These are phyloP conservation scores for Pythium insidiosum DNA, from an alignment of 352 stramenopile species.

Conservation along the genomic window DNA sequence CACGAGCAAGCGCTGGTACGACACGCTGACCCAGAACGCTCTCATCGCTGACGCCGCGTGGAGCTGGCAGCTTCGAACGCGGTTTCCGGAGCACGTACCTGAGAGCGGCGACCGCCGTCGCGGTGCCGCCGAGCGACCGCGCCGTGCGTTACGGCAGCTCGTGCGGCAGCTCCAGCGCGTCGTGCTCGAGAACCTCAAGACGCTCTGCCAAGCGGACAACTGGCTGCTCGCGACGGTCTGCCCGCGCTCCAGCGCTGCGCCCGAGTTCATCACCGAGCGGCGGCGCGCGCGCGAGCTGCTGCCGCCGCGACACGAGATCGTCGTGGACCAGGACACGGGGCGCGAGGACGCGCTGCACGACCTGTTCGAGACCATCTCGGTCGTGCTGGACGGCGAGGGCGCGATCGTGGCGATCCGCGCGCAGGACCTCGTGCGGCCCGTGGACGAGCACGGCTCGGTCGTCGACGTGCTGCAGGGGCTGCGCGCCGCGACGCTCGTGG, in stretches of 20 bases:
- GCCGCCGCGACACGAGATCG: not conserved
- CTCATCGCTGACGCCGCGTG: conserved; percentile 30
- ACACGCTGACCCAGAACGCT: conserved; percentile 29
- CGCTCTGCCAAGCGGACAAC: conserved; percentile 29
- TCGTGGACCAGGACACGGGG: not conserved
- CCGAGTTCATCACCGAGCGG: conserved; percentile 6
- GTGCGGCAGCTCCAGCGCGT: conserved; percentile 34
- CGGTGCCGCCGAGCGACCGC: conserved; percentile 27
- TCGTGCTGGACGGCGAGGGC: conserved; percentile 28
- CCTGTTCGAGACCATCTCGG: conserved; percentile 43
- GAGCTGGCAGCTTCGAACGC: conserved; percentile 35
- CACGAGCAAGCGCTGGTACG: conserved; percentile 33
- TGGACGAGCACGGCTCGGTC: conserved; percentile 30
- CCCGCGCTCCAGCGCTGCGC: too few species aligned
- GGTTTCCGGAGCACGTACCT: conserved; percentile 37
- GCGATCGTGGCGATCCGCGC: conserved; percentile 50
- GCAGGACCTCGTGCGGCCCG: conserved; percentile 43
- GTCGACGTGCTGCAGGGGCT: conserved; percentile 21
- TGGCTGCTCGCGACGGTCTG: conserved; percentile 41
- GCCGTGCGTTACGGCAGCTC: conserved; percentile 38
- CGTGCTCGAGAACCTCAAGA: conserved; percentile 45
- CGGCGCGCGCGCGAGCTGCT: not conserved
- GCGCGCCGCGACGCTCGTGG: conserved; percentile 17
- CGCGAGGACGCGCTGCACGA: conserved; percentile 9
- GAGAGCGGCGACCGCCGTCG: conserved; percentile 18